Evolutionary conservation across 2,329 filamentous ascomycete species (phyloP), one percentile per base, ranked within the genome.

Genomic region (Aspergillus pseudotamarii): DNA sequence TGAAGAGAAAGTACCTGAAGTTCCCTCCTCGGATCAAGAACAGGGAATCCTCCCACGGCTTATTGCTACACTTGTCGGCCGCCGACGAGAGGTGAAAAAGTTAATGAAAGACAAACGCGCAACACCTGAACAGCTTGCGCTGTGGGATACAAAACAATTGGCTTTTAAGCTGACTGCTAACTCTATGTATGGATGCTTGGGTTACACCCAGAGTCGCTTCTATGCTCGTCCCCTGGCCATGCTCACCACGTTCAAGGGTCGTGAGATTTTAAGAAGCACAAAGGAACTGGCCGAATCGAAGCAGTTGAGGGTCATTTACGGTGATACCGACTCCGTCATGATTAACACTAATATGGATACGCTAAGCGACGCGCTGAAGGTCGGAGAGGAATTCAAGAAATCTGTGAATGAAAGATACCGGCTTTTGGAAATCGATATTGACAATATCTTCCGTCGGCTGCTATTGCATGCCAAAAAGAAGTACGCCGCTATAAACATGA

Each of bases 251-350:
- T 96, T 89, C 82, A 98, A 99, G 78, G 95, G 95, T 62, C 93
- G 95, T 82, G 95, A 99, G 82, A 98, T 99, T 86, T 84, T 99
- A 63, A 88, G 92, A 67, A 96, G 92, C 75, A 99, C 95, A 61
- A 99, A 98, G 78, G 94, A 96, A 59, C 86, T 99, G 65, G 95
- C 95, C 11, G 95, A 99, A 79, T 92, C 88, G 72, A 94, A 91
- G 70, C 90, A 93, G 64, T 86, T 99, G 34, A 91, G 95, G 73
- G 95, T 99, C 76, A 98, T 99, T 67, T 99, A 99, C 72, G 95
- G 95, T 82, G 95, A 99, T 80, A 99, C 95, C 14, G 95, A 99
- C 79, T 99, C 95, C 10, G 95, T 99, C 80, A 99, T 99, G 95
- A 98, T 99, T 83, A 99, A 99, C 75, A 96, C 95, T 67, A 98